Base-by-base conservation (phyloP, 1,139 yeast species). In the Debaryomyces sp. region DNA sequence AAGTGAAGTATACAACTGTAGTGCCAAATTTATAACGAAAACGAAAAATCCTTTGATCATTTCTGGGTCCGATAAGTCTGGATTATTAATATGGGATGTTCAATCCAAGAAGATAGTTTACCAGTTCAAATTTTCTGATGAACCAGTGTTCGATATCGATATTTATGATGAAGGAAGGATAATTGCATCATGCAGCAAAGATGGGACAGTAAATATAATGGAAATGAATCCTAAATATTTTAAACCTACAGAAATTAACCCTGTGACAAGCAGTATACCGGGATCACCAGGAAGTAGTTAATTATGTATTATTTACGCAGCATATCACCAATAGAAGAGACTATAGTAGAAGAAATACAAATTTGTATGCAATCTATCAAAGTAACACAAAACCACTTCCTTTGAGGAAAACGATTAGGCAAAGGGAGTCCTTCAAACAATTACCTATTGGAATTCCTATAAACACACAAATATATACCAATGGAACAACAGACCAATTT, bases 81-180 rank as follows among this genome's bases (percentile, higher is more conserved):
- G 78, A 0, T 67, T 90, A 2, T 64, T 82, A 8, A 68, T 89
- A 33, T 91, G 96, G 96, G 85, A 89, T 59, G 75, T 90, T 1
- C 92, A 88, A 55, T 66, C 83, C 6, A 88, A 85, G 61, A 67
- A 75, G n/a, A 63, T 84, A 4, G 70, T 81, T 6, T 71, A 64
- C 24, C 66, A 64, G 36, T 55, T 78, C 15, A 58, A 59, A n/a
- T 50, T 65, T 3, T 48, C 69, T 1, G 59, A 60, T 3, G 62
- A 54, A 13, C 80, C 84, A 0, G 80, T 84, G 1, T 64, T 84
- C 50, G 77, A 78, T 43, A 71, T 84, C 4, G 84, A 79, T 53
- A 60, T 68, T 5, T 57, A 52, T 26, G 70, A 70, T 8, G 62
- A 67, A 1, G 78, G 81, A 0, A 50, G 63, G 30, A 42, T 64